These are phyloP conservation scores for Climacium dendroides DNA, from an alignment of 225 moss, liverwort and hornwort genomes.

Conservation along the genomic window DNA sequence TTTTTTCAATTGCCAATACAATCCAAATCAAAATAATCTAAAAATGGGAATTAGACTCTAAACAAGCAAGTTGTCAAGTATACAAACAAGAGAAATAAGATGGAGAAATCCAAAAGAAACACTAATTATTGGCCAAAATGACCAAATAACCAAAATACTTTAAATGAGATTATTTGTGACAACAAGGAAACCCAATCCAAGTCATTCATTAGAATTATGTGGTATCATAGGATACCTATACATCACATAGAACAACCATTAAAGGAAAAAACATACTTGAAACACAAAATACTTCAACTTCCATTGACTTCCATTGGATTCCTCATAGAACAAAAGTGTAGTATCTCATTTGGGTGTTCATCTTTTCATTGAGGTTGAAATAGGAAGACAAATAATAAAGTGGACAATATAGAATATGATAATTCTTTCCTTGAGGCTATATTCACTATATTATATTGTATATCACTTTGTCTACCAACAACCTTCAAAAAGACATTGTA, in stretches of 20 bases:
- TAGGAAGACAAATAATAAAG: neutral
- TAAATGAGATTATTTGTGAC: neutral
- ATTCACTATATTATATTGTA: neutral
- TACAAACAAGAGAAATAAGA: neutral
- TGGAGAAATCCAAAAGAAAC: neutral
- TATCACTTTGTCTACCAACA: neutral
- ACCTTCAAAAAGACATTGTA: neutral
- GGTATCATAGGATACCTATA: neutral
- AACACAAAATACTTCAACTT: neutral
- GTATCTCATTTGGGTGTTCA: neutral
- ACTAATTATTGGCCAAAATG: neutral
- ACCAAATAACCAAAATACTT: neutral
- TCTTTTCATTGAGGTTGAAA: neutral
- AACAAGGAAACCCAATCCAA: rapidly evolving
- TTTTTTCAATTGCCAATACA: neutral
- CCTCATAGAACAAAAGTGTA: neutral
- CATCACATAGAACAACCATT: neutral
- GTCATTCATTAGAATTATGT: rapidly evolving
- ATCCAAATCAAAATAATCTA: neutral
- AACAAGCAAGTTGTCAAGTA: neutral
- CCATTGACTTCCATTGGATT: neutral
- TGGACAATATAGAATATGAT: neutral
- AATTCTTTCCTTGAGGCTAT: neutral
- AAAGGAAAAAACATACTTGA: neutral
- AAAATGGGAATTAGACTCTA: neutral